Evolutionary conservation across 495 filamentous ascomycete species (phyloP).

Genomic region (Penicillium cataractarum): DNA sequence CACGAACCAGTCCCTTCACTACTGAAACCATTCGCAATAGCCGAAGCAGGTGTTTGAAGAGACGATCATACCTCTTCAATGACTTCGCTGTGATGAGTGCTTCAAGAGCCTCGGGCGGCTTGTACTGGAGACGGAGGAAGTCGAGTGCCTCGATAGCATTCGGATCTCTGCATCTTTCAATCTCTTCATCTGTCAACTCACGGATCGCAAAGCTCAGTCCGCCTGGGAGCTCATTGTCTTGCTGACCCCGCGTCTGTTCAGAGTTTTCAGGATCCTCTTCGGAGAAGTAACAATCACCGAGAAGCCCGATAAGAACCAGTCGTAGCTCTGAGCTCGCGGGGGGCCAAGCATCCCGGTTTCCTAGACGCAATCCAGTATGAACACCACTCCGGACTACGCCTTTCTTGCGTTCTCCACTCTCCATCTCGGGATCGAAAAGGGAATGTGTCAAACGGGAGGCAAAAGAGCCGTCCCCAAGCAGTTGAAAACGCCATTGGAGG

Average conservation of each 20-base stretch:
- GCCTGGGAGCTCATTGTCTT: conserved; percentile 67
- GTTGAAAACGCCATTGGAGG: conserved; percentile 77
- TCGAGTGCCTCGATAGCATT: conserved; percentile 83
- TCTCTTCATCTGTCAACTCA: conserved; percentile 74
- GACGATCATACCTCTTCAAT: conserved; percentile 77
- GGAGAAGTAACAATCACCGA: conserved; percentile 71
- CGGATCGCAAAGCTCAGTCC: conserved; percentile 85
- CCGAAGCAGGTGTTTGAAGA: conserved; percentile 80
- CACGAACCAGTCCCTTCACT: conserved; percentile 68
- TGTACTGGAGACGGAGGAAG: conserved; percentile 86
- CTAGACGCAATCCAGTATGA: conserved; percentile 78
- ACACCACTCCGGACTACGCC: conserved; percentile 70
- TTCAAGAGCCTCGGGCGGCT: conserved; percentile 71
- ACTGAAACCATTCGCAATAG: conserved; percentile 80
- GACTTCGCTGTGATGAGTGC: conserved; percentile 68
- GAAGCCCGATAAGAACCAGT: conserved; percentile 82
- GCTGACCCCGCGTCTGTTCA: conserved; percentile 28
- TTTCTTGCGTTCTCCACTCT: conserved; percentile 71
- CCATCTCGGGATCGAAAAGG: conserved; percentile 84
- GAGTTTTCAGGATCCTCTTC: conserved; percentile 22
- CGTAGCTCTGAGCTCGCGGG: conserved; percentile 91
- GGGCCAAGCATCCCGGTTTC: conserved; percentile 80
- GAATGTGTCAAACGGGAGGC: conserved; percentile 75
- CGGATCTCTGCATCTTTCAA: conserved; percentile 77
- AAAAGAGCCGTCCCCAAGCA: conserved; percentile 85